Evolutionary conservation across 805 yeast genomes (phyloP).

Genomic region (Ogataea populi-albae): DNA sequence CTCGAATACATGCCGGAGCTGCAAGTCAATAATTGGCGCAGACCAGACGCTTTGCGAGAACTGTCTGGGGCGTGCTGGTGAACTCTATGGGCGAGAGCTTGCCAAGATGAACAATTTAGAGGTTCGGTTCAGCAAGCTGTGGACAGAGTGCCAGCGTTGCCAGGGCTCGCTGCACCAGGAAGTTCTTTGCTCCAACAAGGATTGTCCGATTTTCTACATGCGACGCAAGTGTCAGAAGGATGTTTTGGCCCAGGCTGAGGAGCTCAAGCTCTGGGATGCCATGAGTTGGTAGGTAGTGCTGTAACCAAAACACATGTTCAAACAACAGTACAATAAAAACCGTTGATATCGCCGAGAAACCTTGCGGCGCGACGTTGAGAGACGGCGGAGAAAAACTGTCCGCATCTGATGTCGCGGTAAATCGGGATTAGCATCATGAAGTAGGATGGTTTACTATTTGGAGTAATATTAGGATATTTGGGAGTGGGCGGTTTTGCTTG

Average conservation of each 20-base stretch:
- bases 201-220: conserved; percentile 98
- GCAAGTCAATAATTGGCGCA: conserved; percentile 73
- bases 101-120: conserved; percentile 79
- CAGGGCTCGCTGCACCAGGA: conserved; percentile 96
- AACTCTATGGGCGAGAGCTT: conserved; percentile 75
- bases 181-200: conserved; percentile 90
- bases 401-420: no score
- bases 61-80: conserved; percentile 72
- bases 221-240: conserved; percentile 83
- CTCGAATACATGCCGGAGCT: conserved; percentile 83
- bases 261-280: conserved; percentile 63
- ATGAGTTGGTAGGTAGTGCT: conserved; percentile 50
- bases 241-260: conserved; percentile 51
- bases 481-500: no score
- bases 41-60: conserved; percentile 61
- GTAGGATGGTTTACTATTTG: no score
- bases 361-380: no score
- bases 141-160: conserved; percentile 99
- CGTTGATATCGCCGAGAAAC: no score
- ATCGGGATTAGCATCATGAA: no score
- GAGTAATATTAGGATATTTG: no score
- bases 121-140: conserved; percentile 76
- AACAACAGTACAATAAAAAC: conserved; percentile 1
- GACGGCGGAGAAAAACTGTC: no score
- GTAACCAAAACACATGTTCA: no score